Evolutionary conservation across 345 rosid genomes (phyloP).

Genomic region (Brassica incana): DNA sequence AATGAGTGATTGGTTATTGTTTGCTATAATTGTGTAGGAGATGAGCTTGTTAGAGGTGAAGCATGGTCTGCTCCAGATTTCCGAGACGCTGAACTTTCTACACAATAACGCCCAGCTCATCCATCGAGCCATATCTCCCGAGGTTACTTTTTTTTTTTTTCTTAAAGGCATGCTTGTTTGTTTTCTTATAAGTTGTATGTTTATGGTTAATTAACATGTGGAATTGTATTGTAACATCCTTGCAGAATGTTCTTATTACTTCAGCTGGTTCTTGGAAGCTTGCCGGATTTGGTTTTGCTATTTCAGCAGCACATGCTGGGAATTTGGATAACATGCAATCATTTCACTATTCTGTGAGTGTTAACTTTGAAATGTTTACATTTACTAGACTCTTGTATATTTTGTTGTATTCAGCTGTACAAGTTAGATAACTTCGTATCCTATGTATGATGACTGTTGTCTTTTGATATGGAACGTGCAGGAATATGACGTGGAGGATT

Average conservation of each 20-base stretch:
- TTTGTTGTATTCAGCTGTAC: slow-evolving; percentile 1
- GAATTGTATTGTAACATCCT: slow-evolving; percentile 11
- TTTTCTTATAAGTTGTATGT: neutral
- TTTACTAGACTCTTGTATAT: neutral
- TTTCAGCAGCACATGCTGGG: slow-evolving; percentile 60
- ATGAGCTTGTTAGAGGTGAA: slow-evolving; percentile 95
- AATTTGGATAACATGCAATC: slow-evolving; percentile 59
- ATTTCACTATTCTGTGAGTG: slow-evolving; percentile 89
- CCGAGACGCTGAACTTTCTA: slow-evolving; percentile 84
- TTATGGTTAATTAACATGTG: neutral
- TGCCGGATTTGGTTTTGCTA: slow-evolving; percentile 92
- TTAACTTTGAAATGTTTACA: neutral
- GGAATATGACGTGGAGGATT: slow-evolving; percentile 99
- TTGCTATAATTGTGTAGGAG: slow-evolving; percentile 53
- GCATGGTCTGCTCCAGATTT: slow-evolving; percentile 88
- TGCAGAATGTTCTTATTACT: slow-evolving; percentile 86
- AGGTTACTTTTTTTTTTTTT: slow-evolving; percentile 45
- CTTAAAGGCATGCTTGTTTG: neutral
- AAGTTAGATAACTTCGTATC: neutral
- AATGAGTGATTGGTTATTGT: neutral
- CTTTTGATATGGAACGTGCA: slow-evolving; percentile 37
- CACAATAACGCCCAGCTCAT: slow-evolving; percentile 83
- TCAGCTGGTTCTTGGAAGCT: slow-evolving; percentile 97
- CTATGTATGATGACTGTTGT: slow-evolving; percentile 8
- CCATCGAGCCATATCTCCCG: slow-evolving; percentile 93